A percentile compares a stretch with the other conserved stretches of the same genome.
Evolutionary conservation across 192 early-diverging fungal species (phyloP).

Genomic region (Rhizophagus clarus): DNA sequence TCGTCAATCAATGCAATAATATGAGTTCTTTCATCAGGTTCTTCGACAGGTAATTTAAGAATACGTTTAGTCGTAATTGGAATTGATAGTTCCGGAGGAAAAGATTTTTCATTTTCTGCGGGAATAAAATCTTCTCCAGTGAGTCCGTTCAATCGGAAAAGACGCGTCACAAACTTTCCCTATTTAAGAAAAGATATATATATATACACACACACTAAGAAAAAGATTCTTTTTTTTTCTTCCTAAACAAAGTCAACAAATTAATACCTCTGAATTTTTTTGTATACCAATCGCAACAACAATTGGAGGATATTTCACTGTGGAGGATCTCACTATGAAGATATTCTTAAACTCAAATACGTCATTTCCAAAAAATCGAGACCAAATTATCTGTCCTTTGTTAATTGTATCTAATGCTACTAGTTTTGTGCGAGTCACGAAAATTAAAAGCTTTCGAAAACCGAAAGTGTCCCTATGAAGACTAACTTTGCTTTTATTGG

Average conservation of each 20-base stretch:
- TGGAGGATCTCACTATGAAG: slow-evolving; percentile 54
- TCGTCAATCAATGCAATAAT: slow-evolving; percentile 55
- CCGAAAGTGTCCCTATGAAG: slow-evolving; percentile 73
- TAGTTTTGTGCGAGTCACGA: slow-evolving; percentile 74
- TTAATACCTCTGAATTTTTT: slow-evolving; percentile 33
- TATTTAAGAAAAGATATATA: slow-evolving; percentile 2
- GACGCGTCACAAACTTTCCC: slow-evolving; percentile 37
- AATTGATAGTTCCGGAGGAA: slow-evolving; percentile 43
- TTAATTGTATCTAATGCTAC: slow-evolving; percentile 79
- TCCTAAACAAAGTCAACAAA: not conserved
- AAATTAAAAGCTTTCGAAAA: slow-evolving; percentile 86
- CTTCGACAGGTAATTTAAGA: slow-evolving; percentile 66
- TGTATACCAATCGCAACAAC: slow-evolving; percentile 61
- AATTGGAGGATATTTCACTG: slow-evolving; percentile 75
- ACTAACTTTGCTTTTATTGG: slow-evolving; percentile 1
- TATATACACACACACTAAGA: too few relatives aligned
- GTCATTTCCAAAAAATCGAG: slow-evolving; percentile 47
- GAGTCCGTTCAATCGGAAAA: slow-evolving; percentile 66
- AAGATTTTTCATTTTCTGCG: slow-evolving; percentile 29
- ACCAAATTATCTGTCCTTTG: slow-evolving; percentile 81
- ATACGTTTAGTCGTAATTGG: slow-evolving; percentile 44
- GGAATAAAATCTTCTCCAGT: slow-evolving; percentile 59
- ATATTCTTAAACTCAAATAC: slow-evolving; percentile 50
- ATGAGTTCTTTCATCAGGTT: slow-evolving; percentile 61
- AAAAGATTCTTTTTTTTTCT: too few relatives aligned